Evolutionary conservation across 1,284 basidiomycete genomes (phyloP), one percentile per base, ranked within the genome.

Genomic region (Cutaneotrichosporon arboriforme): DNA sequence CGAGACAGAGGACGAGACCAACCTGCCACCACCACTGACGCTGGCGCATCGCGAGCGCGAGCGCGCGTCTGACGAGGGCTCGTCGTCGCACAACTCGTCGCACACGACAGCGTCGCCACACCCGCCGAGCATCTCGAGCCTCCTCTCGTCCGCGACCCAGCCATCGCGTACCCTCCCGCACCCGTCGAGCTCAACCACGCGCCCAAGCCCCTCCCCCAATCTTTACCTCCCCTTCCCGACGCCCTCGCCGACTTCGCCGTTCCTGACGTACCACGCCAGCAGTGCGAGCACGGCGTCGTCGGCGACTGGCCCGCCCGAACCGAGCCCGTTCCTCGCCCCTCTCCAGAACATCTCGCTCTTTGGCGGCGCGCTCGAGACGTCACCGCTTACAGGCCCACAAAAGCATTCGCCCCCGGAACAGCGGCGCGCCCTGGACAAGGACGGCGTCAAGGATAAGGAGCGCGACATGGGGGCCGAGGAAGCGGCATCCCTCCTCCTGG

Each of bases 41-140:
- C 36, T 63, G n/a, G 66, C 66, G 9, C 42, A 10, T 23, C 57
- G 48, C 46, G 50, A 23, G 4, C 56, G 43, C 47, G 50, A 23
- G 8, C 56, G 43, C 49, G 46, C 20, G 15, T 86, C 84, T 23
- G 80, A 80, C 9, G 81, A 86, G 10, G 79, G 87, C 62, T 87
- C 85, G 20, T 80, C 80, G 8, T 81, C 83, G 35, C 33, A 35
- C 48, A 53, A 35, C 14, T 36, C 45, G n/a, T 34, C 35, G n/a
- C 26, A 37, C 15, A n/a, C 23, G 33, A 57, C 54, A 1, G 47
- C 44, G 15, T 51, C 54, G 4, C 59, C 56, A 4, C 51, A 34
- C 33, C 54, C 52, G 43, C 52, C 34, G 20, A 51, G 37, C 20
- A 58, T 54, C 34, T 44, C 59, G 22, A 52, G 53, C 15, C 45